Evolutionary conservation across 1,139 yeast genomes (phyloP), one percentile per base, ranked within the genome.

Genomic region (Candida albicans): DNA sequence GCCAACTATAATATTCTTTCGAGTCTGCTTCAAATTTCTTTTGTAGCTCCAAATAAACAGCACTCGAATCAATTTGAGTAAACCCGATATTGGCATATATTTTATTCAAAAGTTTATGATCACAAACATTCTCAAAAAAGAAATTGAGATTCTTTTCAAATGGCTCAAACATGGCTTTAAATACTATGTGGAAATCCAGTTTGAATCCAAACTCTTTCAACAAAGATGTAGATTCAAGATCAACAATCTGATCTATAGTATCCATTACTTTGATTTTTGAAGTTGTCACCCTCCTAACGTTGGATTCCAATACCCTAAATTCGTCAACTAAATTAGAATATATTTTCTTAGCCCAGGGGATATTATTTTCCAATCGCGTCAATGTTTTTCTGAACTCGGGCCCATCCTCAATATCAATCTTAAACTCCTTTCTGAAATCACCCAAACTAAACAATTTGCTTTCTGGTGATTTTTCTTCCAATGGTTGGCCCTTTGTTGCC

Each of bases 1-100:
- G 65, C 90, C 93, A 87, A 33, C 79, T 77, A 57, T 88, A 87
- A 59, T 79, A 88, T 43, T 84, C 89, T 48, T 82, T 79, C 1
- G 90, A 81, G 48, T 81, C 85, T 41, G 79, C 85, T 54, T 87
- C 95, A 61, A 87, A 87, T 35, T 72, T 77, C 44, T 80, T 77
- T 54, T 75, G 77, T 28, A 59, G 40, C 39, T 62, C 67, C 33
- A 54, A 48, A 41, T 56, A 52, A 6, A 18, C 32, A 15, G 33
- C 39, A 3, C 39, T 10, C 7, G 40, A 28, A n/a, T 45, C 51
- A 9, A 35, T 10, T 30, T 39, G 42, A 8, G 33, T 39, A 9
- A 33, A 33, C 32, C 39, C 40, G 8, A 49, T 41, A 40, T 43
- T 50, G 18, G 45, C 47, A 4, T 38, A 42, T 8, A 53, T 47